A percentile compares a stretch with the other conserved stretches of the same genome.
Evolutionary conservation across 192 early-diverging fungal species (phyloP).

Genomic region (Backusella sp.): DNA sequence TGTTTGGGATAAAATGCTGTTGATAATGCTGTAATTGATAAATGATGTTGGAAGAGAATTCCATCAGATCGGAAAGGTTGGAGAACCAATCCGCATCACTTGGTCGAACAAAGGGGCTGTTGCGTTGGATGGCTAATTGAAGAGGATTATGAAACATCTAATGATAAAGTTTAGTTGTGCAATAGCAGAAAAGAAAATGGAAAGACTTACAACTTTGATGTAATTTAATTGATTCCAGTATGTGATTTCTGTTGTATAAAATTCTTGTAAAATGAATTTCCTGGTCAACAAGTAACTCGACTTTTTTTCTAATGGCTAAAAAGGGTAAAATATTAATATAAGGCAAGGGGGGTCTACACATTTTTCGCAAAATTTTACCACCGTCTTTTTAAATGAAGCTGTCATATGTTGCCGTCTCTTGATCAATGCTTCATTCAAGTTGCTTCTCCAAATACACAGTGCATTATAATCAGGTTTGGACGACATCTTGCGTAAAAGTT

Average conservation of each 20-base stretch:
- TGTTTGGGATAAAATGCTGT: not conserved
- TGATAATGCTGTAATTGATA: not conserved
- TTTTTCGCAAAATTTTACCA: not conserved
- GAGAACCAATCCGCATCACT: conserved; percentile 13
- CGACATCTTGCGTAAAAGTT: not conserved
- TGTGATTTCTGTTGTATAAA: conserved; percentile 34
- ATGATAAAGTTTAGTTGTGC: not conserved
- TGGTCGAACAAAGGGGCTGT: conserved; percentile 8
- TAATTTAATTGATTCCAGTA: conserved; percentile 47
- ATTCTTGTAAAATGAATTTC: conserved; percentile 30
- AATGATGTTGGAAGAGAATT: conserved; percentile 15
- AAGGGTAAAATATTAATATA: too few relatives aligned
- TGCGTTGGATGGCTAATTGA: conserved; percentile 16
- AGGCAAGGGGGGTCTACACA: not conserved
- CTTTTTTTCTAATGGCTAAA: not conserved
- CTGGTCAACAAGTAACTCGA: conserved; percentile 4
- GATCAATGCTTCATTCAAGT: not conserved
- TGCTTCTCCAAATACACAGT: conserved; percentile 16
- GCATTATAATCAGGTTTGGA: conserved; percentile 16
- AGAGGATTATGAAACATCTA: conserved; percentile 42
- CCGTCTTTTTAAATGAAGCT: not conserved
- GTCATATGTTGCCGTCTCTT: not conserved
- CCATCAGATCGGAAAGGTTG: conserved; percentile 16
- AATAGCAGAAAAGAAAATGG: not conserved
- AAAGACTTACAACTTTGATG: conserved; percentile 26